Evolutionary conservation across 2,329 filamentous ascomycete genomes (phyloP), one percentile per base, ranked within the genome.

Genomic region (Huntiella decipiens): DNA sequence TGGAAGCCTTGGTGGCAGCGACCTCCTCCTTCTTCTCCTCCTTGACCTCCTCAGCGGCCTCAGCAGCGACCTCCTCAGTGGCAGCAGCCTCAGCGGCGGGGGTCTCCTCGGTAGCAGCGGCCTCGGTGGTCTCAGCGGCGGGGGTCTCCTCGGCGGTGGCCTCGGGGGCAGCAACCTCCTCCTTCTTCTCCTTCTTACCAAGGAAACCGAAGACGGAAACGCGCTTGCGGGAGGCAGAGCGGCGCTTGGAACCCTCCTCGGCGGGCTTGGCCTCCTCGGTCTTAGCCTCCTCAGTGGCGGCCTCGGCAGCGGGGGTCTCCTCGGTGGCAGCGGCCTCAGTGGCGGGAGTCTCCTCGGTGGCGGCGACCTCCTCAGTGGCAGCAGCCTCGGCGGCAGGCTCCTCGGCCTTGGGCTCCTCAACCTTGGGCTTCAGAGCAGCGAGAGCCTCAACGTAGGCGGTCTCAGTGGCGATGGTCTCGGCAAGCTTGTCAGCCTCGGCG

Each of bases 401-500:
- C 58, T 62, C 60, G 12, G 5, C 53, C 49, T 51, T 51, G 6
- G 42, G 66, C 60, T 70, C 66, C 57, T 64, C 61, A 45, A 55
- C 56, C 19, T 57, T 22, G 39, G 41, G 33, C 17, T 47, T 39
- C 54, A 74, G 65, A 15, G 44, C 31, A 32, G 41, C 16, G 31
- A 58, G 60, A 58, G 78, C 79, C 66, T 86, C 81, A 15, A 91
- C 65, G 53, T 82, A 77, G 56, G 74, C 70, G 46, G 58, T 56
- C 53, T 63, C 61, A 47, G 61, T 58, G 10, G 19, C n/a, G 37
- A 40, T 48, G n/a, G 28, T 41, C 28, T 53, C 57, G 8, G 56
- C 77, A 49, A 82, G 67, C 56, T 80, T 79, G 73, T 91, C 92
- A 57, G 85, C 87, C 67, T 93, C 85, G 44, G 77, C 72, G 45